Percentiles rank a stretch among this genome's conserved stretches.
Evolutionary conservation across 805 yeast genomes (phyloP).

Genomic region (Ogataea glucozyma): DNA sequence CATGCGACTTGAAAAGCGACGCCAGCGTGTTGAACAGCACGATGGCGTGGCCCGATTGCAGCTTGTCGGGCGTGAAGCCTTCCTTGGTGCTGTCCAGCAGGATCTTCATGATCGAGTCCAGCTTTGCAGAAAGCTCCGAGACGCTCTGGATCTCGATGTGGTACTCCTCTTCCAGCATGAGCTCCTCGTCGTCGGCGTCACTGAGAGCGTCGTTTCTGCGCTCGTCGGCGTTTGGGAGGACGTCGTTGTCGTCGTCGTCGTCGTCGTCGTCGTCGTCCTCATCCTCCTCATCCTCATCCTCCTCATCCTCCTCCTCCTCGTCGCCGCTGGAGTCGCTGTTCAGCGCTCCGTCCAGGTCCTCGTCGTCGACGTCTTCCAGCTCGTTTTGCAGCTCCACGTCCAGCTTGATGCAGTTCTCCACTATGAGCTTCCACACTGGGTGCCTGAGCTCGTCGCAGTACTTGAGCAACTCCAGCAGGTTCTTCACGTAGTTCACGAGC

Average conservation of each 20-base stretch:
- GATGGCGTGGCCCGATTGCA: slow-evolving; percentile 65
- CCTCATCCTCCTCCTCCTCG: slow-evolving; percentile 38
- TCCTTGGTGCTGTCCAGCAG: slow-evolving; percentile 53
- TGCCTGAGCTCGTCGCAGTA: slow-evolving; percentile 78
- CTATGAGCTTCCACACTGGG: slow-evolving; percentile 74
- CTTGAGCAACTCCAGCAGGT: slow-evolving; percentile 56
- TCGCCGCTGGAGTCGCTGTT: slow-evolving; percentile 36
- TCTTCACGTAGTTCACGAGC: slow-evolving; percentile 62
- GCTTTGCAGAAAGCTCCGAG: slow-evolving; percentile 59
- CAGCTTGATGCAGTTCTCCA: slow-evolving; percentile 78
- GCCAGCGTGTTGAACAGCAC: slow-evolving; percentile 70
- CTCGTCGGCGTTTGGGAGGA: slow-evolving; percentile 1
- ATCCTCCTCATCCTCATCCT: slow-evolving; percentile 27
- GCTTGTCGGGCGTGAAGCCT: slow-evolving; percentile 50
- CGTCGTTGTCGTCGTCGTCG: slow-evolving; percentile 34
- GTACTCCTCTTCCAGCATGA: slow-evolving; percentile 47
- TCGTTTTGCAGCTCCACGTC: slow-evolving; percentile 93
- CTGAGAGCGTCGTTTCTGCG: slow-evolving; percentile 42
- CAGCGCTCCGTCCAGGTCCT: slow-evolving; percentile 52
- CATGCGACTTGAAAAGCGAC: slow-evolving; percentile 75
- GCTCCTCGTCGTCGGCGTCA: slow-evolving; percentile 35
- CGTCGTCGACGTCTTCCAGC: slow-evolving; percentile 81
- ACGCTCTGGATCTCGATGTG: slow-evolving; percentile 48
- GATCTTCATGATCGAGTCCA: slow-evolving; percentile 66
- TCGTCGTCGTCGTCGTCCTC: slow-evolving; percentile 34